Evolutionary conservation across 225 moss, liverwort and hornwort genomes (phyloP).

Genomic region (Anthoceros angustus): DNA sequence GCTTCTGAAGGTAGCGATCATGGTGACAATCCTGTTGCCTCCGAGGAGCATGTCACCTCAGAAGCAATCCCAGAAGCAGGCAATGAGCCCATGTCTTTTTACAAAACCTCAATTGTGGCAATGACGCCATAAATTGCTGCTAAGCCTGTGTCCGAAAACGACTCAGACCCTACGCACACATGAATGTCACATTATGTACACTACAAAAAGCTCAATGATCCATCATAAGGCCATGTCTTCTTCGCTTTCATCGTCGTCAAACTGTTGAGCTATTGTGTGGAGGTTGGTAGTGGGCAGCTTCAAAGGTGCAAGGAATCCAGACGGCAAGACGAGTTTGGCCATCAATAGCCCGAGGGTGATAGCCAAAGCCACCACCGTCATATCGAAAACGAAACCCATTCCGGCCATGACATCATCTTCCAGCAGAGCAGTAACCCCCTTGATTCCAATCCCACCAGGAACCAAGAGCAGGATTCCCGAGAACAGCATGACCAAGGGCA

Average conservation of each 20-base stretch:
- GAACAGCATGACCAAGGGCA: constrained; percentile 58
- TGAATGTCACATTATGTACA: no score
- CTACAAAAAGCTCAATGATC: no score
- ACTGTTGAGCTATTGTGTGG: constrained; percentile 15
- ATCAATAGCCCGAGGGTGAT: constrained; percentile 51
- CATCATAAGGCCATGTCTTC: constrained; percentile 24
- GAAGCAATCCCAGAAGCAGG: no score
- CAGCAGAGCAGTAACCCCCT: constrained; percentile 44
- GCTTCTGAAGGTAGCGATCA: no score
- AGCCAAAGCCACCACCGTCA: constrained; percentile 45
- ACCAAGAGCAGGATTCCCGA: constrained; percentile 57
- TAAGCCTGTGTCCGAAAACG: no score
- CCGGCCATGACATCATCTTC: constrained; percentile 54
- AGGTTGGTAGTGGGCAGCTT: constrained; percentile 13
- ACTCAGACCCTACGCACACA: no score
- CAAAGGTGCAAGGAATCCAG: constrained; percentile 30
- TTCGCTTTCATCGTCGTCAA: constrained; percentile 30
- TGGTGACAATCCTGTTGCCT: no score
- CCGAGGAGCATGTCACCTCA: no score
- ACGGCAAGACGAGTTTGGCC: constrained; percentile 41
- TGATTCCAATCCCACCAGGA: constrained; percentile 57
- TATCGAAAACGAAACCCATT: constrained; percentile 54
- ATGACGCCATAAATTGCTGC: no score
- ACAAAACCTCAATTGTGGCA: no score
- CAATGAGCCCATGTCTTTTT: no score